phyloP scores from a whole-genome alignment of 805 yeast species.

The Wickerhamiella lipophila region DNA sequence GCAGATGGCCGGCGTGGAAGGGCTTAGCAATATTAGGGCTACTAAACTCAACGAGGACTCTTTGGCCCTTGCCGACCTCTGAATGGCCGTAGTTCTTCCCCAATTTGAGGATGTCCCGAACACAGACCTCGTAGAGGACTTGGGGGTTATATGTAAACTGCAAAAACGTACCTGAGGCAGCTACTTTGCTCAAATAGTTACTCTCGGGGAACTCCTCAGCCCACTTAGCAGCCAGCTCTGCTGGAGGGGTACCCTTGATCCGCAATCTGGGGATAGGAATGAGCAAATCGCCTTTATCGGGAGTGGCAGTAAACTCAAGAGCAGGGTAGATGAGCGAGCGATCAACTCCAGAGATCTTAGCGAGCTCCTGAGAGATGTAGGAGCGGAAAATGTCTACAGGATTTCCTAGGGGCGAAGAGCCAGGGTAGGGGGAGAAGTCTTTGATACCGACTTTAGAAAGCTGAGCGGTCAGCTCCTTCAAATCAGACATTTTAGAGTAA shows the following conservation, averaged over 20 bases:
- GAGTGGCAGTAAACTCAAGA: conserved; percentile 71
- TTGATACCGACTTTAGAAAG: conserved; percentile 20
- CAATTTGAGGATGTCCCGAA: conserved; percentile 54
- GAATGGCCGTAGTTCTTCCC: conserved; percentile 54
- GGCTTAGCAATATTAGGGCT: conserved; percentile 99
- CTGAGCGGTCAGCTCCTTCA: conserved; percentile 16
- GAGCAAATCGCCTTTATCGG: conserved; percentile 86
- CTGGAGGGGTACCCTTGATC: conserved; percentile 69
- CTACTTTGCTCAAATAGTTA: conserved; percentile 53
- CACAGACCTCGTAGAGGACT: conserved; percentile 52
- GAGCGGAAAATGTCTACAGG: conserved; percentile 82
- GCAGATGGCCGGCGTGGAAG: conserved; percentile 97
- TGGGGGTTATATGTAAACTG: conserved; percentile 72
- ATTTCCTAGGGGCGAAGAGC: conserved; percentile 65
- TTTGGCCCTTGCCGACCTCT: conserved; percentile 62
- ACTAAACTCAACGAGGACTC: conserved; percentile 73
- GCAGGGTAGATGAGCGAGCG: conserved; percentile 61
- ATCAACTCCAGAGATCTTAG: conserved; percentile 61
- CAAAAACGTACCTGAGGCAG: conserved; percentile 78
- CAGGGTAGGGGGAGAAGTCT: conserved; percentile 26
- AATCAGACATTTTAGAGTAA: conserved; percentile 17
- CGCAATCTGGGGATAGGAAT: conserved; percentile 86
- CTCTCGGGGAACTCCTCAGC: conserved; percentile 65
- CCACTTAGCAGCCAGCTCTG: conserved; percentile 62
- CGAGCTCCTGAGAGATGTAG: conserved; percentile 69